Conservation (phyloP, 2,329 filamentous ascomycete species). For the Xylaria sp. region DNA sequence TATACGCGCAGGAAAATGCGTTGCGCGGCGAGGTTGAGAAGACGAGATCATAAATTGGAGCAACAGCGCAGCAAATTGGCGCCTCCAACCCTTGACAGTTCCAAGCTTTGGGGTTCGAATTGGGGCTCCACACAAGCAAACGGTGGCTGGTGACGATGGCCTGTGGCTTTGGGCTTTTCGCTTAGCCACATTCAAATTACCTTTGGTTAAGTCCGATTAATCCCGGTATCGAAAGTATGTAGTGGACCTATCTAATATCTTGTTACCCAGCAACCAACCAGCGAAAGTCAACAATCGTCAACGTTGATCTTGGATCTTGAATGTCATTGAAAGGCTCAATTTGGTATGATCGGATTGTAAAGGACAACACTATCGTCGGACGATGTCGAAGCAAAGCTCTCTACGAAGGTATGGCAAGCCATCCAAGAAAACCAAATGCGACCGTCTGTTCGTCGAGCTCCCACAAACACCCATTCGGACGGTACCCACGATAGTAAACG, state of each 20-base stretch:
- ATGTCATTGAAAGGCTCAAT: neutral
- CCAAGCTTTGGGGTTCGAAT: too few species aligned
- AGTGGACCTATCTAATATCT: neutral
- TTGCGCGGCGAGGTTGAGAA: constrained; percentile 24
- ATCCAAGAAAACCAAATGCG: constrained; percentile 49
- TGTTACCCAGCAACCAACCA: constrained; percentile 20
- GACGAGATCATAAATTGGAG: constrained; percentile 10
- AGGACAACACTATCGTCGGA: constrained; percentile 14
- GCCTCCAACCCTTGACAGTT: neutral
- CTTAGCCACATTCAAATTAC: too few species aligned
- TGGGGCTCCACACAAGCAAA: neutral
- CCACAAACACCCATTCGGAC: constrained; percentile 52
- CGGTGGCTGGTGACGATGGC: neutral
- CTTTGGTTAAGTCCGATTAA: neutral
- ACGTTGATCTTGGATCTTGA: neutral
- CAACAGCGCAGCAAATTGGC: neutral
- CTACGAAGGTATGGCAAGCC: constrained; percentile 56
- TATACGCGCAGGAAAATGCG: constrained; percentile 24
- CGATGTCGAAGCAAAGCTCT: constrained; percentile 50
- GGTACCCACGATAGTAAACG: constrained; percentile 9
- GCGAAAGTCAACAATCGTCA: constrained; percentile 29
- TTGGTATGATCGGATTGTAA: constrained; percentile 2
- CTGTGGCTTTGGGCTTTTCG: too few species aligned
- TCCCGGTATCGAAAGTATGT: neutral
- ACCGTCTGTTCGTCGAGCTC: constrained; percentile 55